phyloP scores from a whole-genome alignment of 371 early-diverging fungal species.

The Capillidium rhysosporum region DNA sequence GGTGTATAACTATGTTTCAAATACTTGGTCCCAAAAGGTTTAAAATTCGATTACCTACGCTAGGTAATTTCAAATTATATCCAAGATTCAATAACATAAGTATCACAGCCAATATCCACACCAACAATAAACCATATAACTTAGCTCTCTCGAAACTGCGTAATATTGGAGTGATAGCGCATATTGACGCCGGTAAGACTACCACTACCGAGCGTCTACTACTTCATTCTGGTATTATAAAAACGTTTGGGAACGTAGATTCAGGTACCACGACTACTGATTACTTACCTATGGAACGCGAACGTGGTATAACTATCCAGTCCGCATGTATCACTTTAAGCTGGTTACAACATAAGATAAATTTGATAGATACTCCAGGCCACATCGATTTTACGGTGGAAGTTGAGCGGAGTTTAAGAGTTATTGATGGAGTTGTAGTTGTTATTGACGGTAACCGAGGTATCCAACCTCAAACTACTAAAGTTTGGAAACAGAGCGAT shows the following conservation, averaged over 20 bases:
- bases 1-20: too few species aligned
- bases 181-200: constrained; percentile 94
- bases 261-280: constrained; percentile 88
- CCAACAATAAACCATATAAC: too few species aligned
- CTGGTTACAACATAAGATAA: constrained; percentile 68
- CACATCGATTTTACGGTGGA: constrained; percentile 94
- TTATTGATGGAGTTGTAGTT: constrained; percentile 84
- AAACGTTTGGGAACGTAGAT: constrained; percentile 77
- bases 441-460: constrained; percentile 87
- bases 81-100: too few species aligned
- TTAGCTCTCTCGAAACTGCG: too few species aligned
- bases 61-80: too few species aligned
- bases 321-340: constrained; percentile 88
- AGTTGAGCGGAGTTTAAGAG: constrained; percentile 79
- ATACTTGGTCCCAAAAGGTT: too few species aligned
- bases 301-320: constrained; percentile 87
- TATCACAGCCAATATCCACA: too few species aligned
- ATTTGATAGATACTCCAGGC: constrained; percentile 92
- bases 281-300: constrained; percentile 71
- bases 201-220: constrained; percentile 96
- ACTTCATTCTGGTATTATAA: constrained; percentile 79
- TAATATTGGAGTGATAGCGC: constrained; percentile 93
- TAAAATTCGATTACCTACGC: too few species aligned
- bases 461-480: constrained; percentile 94
- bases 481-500: constrained; percentile 81